These are phyloP conservation scores for Begonia loranthoides DNA, from an alignment of 306 rosid genomes.

Conservation along the genomic window DNA sequence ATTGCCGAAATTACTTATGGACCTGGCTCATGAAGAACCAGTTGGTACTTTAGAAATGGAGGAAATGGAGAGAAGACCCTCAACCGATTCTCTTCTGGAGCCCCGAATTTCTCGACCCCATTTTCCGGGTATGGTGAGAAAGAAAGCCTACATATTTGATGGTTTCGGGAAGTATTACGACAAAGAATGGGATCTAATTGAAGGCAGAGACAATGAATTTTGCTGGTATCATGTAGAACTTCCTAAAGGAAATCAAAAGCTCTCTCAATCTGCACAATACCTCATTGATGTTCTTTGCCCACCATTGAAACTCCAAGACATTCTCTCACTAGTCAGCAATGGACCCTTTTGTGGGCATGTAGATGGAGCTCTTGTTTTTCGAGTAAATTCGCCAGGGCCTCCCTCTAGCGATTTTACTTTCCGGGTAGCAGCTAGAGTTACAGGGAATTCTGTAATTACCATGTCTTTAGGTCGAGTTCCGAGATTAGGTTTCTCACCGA, in stretches of 20 bases:
- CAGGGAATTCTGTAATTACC: slow-evolving; percentile 66
- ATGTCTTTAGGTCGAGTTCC: slow-evolving; percentile 91
- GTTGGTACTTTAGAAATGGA: slow-evolving; percentile 24
- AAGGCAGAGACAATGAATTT: slow-evolving; percentile 59
- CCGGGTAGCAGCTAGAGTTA: slow-evolving; percentile 82
- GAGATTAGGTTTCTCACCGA: slow-evolving; percentile 70
- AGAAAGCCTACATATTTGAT: slow-evolving; percentile 81
- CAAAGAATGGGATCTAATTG: slow-evolving; percentile 73
- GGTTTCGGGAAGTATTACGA: slow-evolving; percentile 55
- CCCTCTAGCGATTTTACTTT: slow-evolving; percentile 78
- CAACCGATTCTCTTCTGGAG: slow-evolving; percentile 25
- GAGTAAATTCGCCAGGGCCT: slow-evolving; percentile 95
- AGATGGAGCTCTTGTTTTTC: slow-evolving; percentile 78
- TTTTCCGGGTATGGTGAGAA: slow-evolving; percentile 48
- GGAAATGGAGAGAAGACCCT: slow-evolving; percentile 40
- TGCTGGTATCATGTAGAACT: slow-evolving; percentile 99
- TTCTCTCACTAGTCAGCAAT: slow-evolving; percentile 93
- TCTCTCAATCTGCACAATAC: slow-evolving; percentile 73
- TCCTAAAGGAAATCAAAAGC: slow-evolving; percentile 64
- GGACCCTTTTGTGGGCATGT: slow-evolving; percentile 98
- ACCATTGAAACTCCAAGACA: slow-evolving; percentile 89
- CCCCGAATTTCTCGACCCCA: slow-evolving; percentile 17
- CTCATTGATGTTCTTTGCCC: slow-evolving; percentile 84
- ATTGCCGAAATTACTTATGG: slow-evolving; percentile 25
- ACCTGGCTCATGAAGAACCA: slow-evolving; percentile 25